Evolutionary conservation across 805 yeast species (phyloP).

Genomic region (Metschnikowia cubensis): DNA sequence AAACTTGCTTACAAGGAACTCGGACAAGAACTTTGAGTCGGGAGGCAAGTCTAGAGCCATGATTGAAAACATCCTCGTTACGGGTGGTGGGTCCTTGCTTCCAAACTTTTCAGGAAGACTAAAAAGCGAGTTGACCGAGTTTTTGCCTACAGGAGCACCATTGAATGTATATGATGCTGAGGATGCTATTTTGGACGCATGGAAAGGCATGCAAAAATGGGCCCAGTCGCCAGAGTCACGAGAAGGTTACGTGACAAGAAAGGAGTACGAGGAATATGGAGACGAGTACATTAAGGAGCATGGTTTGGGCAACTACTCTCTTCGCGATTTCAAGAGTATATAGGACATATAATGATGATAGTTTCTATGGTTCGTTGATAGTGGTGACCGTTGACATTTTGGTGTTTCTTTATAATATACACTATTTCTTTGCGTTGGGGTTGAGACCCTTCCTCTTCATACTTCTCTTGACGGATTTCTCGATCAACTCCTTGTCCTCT

Average conservation of each 20-base stretch:
- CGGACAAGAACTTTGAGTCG: constrained; percentile 51
- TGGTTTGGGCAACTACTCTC: constrained; percentile 60
- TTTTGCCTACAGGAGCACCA: constrained; percentile 65
- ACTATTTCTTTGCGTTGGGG: constrained; percentile 44
- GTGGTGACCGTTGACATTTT: too few species aligned
- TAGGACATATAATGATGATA: neutral
- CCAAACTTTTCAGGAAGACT: constrained; percentile 66
- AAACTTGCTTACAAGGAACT: constrained; percentile 57
- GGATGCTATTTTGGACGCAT: constrained; percentile 75
- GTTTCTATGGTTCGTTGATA: neutral
- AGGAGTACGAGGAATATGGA: constrained; percentile 86
- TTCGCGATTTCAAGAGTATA: constrained; percentile 15
- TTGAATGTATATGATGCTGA: constrained; percentile 58
- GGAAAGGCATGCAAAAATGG: constrained; percentile 94
- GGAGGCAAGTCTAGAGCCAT: constrained; percentile 51
- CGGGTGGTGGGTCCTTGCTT: constrained; percentile 79
- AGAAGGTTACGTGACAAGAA: constrained; percentile 51
- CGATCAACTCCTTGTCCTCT: constrained; percentile 71
- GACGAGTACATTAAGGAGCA: constrained; percentile 87
- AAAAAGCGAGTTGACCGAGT: constrained; percentile 60
- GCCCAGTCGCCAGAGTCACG: constrained; percentile 45
- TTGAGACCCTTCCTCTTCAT: constrained; percentile 70
- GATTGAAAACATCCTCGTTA: constrained; percentile 66
- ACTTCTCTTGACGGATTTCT: constrained; percentile 59
- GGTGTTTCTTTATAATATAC: constrained; percentile 7